Evolutionary conservation across 176 grass and related monocot genomes (phyloP).

Genomic region (Avena sativa): DNA sequence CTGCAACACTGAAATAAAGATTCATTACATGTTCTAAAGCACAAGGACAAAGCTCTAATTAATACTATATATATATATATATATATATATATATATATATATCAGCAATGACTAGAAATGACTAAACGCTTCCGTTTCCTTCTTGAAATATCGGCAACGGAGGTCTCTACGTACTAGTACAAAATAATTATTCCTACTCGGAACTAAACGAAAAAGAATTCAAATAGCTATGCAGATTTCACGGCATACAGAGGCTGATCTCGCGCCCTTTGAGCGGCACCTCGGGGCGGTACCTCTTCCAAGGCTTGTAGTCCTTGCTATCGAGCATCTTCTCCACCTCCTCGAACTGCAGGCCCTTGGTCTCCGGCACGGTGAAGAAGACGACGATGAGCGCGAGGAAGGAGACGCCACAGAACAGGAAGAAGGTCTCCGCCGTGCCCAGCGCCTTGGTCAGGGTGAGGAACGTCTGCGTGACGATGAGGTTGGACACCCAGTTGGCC

Average conservation of each 20-base stretch:
- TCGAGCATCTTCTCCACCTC: conserved; percentile 94
- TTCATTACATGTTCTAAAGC: neutral
- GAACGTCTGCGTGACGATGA: conserved; percentile 93
- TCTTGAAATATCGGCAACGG: conserved; percentile 7
- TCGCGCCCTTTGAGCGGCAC: conserved; percentile 35
- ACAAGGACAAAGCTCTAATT: neutral
- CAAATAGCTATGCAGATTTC: neutral
- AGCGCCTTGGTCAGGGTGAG: conserved; percentile 84
- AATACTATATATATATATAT: neutral
- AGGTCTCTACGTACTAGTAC: neutral
- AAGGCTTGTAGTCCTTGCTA: conserved; percentile 74
- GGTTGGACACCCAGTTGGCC: conserved; percentile 94
- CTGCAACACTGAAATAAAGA: neutral
- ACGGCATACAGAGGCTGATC: conserved; percentile 3
- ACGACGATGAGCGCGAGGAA: conserved; percentile 63
- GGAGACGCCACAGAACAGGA: conserved; percentile 78
- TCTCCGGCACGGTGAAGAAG: conserved; percentile 91
- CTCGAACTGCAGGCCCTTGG: conserved; percentile 89
- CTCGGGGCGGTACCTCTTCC: conserved; percentile 59
- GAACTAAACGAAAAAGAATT: neutral
- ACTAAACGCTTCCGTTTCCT: conserved; percentile 14
- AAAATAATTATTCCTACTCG: conserved; percentile 33
- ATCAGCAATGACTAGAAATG: neutral
- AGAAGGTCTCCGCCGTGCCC: conserved; percentile 83
- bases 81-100: neutral